These are phyloP conservation scores for Calocybe gangraenosa DNA, from an alignment of 768 basidiomycete genomes.

Conservation along the genomic window DNA sequence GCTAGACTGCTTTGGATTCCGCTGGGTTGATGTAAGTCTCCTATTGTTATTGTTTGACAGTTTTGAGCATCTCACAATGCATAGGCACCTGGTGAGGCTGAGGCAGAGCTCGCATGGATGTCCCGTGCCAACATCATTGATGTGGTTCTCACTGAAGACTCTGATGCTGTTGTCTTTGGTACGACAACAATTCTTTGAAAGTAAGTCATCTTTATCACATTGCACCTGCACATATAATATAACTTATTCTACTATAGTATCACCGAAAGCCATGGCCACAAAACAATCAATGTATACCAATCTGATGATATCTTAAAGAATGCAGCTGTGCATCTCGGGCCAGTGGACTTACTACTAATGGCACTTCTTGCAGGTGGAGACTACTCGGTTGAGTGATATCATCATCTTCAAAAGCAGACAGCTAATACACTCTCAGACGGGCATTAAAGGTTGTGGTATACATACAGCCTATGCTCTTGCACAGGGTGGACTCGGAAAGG, in stretches of 20 bases:
- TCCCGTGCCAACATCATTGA: neutral
- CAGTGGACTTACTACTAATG: constrained; percentile 2
- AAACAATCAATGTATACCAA: neutral
- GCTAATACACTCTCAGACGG: neutral
- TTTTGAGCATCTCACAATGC: no score
- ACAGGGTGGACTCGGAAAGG: neutral
- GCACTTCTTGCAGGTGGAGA: constrained; percentile 7
- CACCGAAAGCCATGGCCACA: no score
- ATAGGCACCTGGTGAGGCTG: constrained; percentile 11
- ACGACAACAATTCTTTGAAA: neutral
- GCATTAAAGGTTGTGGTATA: neutral
- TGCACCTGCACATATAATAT: neutral
- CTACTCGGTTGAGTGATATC: neutral
- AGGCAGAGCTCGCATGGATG: constrained; percentile 12
- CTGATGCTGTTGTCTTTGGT: constrained; percentile 7
- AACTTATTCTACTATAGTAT: neutral
- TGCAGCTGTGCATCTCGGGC: neutral
- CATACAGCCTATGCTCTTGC: neutral
- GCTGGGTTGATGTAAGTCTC: constrained; percentile 8
- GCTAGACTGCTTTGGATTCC: constrained; percentile 6
- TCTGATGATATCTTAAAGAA: constrained; percentile 1
- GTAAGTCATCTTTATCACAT: constrained; percentile 1
- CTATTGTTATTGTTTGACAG: neutral
- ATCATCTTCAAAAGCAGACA: neutral
- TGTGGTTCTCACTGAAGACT: constrained; percentile 5